Base-by-base conservation (phyloP, 2,329 filamentous ascomycete genomes). In the Diaporthe batatas region DNA sequence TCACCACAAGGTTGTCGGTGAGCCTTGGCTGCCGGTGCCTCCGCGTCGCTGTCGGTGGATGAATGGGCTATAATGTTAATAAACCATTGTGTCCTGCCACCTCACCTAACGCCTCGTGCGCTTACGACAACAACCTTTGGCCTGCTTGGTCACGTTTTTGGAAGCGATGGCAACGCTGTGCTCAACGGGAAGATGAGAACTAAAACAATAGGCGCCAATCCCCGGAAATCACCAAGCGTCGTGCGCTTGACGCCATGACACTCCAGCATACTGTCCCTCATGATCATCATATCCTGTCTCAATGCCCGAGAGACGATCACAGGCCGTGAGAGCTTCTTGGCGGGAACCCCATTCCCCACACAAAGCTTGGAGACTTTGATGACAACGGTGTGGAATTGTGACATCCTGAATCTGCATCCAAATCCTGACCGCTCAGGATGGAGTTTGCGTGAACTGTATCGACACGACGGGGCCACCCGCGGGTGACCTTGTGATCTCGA, bases 401-500 rank as follows among this genome's bases (percentile, higher is more conserved):
- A 49, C 68, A 67, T 39, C 68, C 68, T 54, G 65, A 69, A 32
- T 65, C 62, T 51, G 62, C 53, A 53, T 44, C n/a, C 51, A 58
- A 62, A 32, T 69, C 65, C 70, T 69, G 70, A 72, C 62, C 70
- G 70, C 70, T 68, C 70, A 57, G 34, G 53, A 36, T 44, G 70
- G 39, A 51, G 59, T 49, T 32, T 42, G 54, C 23, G 23, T 44
- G 71, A 54, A 62, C 53, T 57, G 51, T 68, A 67, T 68, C 70
- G 54, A 53, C 36, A 25, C 29, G 23, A 68, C 39, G 70, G 64
- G 53, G 34, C 42, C 71, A 73, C 59, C 36, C 68, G 65, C 67
- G 49, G 54, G 53, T 36, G 51, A 64, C 57, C 65, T 74, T 70
- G 73, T 74, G 70, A 72, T 74, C 73, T 72, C 54, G 58, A 74